Conservation (phyloP, 2,329 filamentous ascomycete genomes). For the Talaromyces sp. region DNA sequence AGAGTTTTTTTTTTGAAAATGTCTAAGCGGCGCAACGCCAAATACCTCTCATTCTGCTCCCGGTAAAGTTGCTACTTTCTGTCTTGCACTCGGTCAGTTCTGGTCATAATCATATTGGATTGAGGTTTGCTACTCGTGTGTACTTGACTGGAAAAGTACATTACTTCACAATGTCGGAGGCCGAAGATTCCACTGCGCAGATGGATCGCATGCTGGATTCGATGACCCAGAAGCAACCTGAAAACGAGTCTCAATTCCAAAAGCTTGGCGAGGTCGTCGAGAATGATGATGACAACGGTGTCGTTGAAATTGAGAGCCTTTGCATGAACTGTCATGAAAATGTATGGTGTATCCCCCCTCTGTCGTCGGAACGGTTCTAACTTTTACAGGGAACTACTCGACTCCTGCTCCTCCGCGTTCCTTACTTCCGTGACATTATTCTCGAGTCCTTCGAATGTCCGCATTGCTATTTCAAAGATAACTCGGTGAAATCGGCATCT, state of each 20-base stretch:
- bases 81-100: background rate
- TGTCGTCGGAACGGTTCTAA: conserved; percentile 16
- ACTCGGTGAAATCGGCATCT: conserved; percentile 88
- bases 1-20: conserved; percentile 19
- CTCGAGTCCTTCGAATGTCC: conserved; percentile 95
- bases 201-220: conserved; percentile 20
- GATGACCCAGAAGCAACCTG: conserved; percentile 17
- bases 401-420: conserved; percentile 85
- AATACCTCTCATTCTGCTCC: background rate
- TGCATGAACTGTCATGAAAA: conserved; percentile 85
- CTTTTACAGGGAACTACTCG: conserved; percentile 71
- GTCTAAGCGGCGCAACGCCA: background rate
- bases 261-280: conserved; percentile 39
- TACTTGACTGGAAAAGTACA: background rate
- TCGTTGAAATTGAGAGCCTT: conserved; percentile 60
- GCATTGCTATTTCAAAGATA: conserved; percentile 84
- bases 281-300: conserved; percentile 40
- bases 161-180: conserved; percentile 16
- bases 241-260: conserved; percentile 34
- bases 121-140: background rate
- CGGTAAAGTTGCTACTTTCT: background rate
- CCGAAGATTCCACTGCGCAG: conserved; percentile 14
- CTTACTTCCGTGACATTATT: conserved; percentile 95
- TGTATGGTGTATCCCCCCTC: conserved; percentile 43
- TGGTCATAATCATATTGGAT: background rate